Evolutionary conservation across 2,329 filamentous ascomycete genomes (phyloP), one percentile per base, ranked within the genome.

Genomic region (Pestalotiopsis fici): DNA sequence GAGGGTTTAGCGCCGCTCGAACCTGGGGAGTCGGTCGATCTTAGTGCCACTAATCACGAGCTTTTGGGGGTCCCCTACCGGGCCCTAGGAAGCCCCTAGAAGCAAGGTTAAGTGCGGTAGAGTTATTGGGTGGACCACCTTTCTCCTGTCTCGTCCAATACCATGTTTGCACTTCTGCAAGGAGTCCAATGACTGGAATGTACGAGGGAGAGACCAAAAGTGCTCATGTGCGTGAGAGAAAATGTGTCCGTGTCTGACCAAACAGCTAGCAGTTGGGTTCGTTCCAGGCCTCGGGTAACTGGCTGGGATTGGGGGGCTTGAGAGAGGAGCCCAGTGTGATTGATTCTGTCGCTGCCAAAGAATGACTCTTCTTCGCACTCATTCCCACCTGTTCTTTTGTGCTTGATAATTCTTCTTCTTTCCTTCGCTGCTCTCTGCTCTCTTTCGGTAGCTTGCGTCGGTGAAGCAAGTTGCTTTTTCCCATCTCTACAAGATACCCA

Each of bases 41-140:
- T 57, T 62, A 35, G 59, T 12, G 18, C 59, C 59, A 28, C 35
- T 62, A 62, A 50, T 62, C 47, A 62, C 59, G 59, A 62, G 59
- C 23, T 47, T 23, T 43, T 47, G 4, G 31, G 11, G 21, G 43
- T 50, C 43, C 43, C 43, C 43, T 50, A 50, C 9, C 43, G 18
- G 43, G 18, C 43, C 39, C 43, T 21, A 12, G 21, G 21, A 50
- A 21, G 7, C 39, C 59, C 59, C 31, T 62, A 28, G 39, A 27
- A 43, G 35, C 59, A 62, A 62, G 59, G 59, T 62, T 62, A 62
- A 62, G 25, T 47, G 21, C 59, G 37, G 59, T 62, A 62, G 39
- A 59, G 57, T 59, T 59, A 59, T 37, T 37, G 57, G 28, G 28
- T 59, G 57, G 57, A 59, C 18, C 27, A 31, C 25, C 11, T 57